Conservation (phyloP, 2,329 filamentous ascomycete genomes). For the Trichoderma simmonsii region DNA sequence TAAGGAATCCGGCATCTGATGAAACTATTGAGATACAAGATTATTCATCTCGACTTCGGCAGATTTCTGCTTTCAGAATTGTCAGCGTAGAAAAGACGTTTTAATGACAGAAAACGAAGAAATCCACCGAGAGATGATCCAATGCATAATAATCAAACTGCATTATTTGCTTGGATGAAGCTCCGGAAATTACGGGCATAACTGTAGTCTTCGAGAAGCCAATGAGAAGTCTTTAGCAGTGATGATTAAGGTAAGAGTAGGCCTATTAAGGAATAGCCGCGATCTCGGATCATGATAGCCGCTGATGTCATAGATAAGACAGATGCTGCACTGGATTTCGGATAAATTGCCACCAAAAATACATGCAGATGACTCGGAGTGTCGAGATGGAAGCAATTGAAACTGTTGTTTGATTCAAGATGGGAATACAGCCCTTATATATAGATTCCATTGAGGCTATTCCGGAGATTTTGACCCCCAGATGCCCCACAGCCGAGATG, state of each 20-base stretch:
- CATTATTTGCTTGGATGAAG: not conserved
- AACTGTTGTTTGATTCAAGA: not conserved
- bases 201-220: not conserved
- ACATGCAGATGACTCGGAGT: not conserved
- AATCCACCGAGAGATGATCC: not conserved
- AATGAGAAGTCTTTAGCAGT: not conserved
- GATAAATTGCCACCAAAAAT: not conserved
- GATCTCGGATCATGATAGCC: not conserved
- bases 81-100: not conserved
- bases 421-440: not conserved
- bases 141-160: not conserved
- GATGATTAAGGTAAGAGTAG: not conserved
- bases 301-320: constrained; percentile 6
- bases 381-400: not conserved
- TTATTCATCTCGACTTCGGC: not conserved
- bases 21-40: not conserved
- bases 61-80: not conserved
- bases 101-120: not conserved
- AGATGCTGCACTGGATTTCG: not conserved
- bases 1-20: not conserved
- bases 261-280: not conserved
- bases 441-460: not conserved
- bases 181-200: not conserved
- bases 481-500: not conserved
- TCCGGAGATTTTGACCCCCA: not conserved